A percentile compares a stretch with the other conserved stretches of the same genome.
These are phyloP conservation scores for Neofusicoccum umdonicola DNA, from an alignment of 2,329 filamentous ascomycete genomes.

Conservation along the genomic window DNA sequence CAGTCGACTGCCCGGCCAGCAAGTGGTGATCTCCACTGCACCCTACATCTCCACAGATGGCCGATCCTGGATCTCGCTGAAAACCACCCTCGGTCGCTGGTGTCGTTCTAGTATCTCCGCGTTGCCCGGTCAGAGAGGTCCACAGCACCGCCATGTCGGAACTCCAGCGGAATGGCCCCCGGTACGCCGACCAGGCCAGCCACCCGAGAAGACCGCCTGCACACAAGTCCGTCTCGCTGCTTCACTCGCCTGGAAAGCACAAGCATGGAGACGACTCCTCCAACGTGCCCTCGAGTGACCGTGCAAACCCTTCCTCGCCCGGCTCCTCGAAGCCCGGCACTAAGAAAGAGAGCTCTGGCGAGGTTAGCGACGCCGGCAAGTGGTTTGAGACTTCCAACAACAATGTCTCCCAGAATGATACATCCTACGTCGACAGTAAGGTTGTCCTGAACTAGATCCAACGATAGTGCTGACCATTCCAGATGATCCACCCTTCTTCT, in stretches of 20 bases:
- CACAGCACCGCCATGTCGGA: not conserved
- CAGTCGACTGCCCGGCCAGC: not conserved
- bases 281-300: slow-evolving; percentile 14
- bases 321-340: slow-evolving; percentile 31
- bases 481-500: slow-evolving; percentile 46
- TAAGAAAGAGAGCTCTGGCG: slow-evolving; percentile 46
- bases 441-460: slow-evolving; percentile 18
- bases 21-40: not conserved
- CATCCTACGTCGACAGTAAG: slow-evolving; percentile 11
- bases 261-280: not conserved
- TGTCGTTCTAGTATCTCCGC: not conserved
- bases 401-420: slow-evolving; percentile 37
- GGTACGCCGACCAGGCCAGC: not conserved
- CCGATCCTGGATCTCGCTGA: slow-evolving; percentile 5
- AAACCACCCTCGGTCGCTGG: not conserved
- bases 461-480: not conserved
- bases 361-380: slow-evolving; percentile 51
- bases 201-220: slow-evolving; percentile 45
- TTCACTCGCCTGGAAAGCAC: slow-evolving; percentile 34
- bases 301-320: slow-evolving; percentile 41
- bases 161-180: not conserved
- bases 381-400: slow-evolving; percentile 55
- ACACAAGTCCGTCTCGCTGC: slow-evolving; percentile 46
- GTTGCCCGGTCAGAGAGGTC: not conserved
- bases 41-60: slow-evolving; percentile 14